Evolutionary conservation across 164 flowering plant species (phyloP), one percentile per base, ranked within the genome.

Genomic region (Sedum album): DNA sequence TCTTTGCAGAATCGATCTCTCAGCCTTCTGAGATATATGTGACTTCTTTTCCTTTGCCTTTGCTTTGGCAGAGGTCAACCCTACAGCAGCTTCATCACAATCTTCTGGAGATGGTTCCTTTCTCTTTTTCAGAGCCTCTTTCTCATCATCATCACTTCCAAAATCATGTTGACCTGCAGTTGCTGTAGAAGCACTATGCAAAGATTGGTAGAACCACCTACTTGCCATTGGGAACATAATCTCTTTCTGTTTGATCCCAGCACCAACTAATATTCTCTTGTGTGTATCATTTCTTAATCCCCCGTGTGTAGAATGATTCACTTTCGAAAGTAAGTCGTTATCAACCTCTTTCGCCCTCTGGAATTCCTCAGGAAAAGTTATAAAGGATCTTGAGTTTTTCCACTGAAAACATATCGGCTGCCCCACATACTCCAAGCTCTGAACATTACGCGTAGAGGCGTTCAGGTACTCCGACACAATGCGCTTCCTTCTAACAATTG

Each of bases 71-170:
- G 76, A 31, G 36, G 67, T 80, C 66, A 80, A 65, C 30, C 76
- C 82, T 71, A 68, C 82, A 67, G 74, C 79, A 4, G 82, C 82
- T 68, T 73, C 70, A 65, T 80, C 82, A 61, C 82, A 80, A 20
- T 80, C 80, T 64, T 77, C 82, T 6, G 82, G 77, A 55, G 79
- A 77, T 20, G 82, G 74, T 61, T 80, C 82, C 69, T 80, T 75
- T 25, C 25, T 49, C 11, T 49, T 49, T n/a, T 49, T 49, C 23
- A n/a, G 6, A 49, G 25, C 55, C 25, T 53, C 60, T 21, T 53
- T 53, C 60, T 53, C 60, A 21, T 53, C 30, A 2, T 53, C 60
- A 2, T 53, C 60, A 23, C 60, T 53, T 1, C 60, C 60, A 53
- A 53, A 53, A 53, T 53, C 10, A 53, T 28, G 60, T 53, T 23